Evolutionary conservation across 495 filamentous ascomycete species (phyloP).

Genomic region (Rhypophila decipiens): DNA sequence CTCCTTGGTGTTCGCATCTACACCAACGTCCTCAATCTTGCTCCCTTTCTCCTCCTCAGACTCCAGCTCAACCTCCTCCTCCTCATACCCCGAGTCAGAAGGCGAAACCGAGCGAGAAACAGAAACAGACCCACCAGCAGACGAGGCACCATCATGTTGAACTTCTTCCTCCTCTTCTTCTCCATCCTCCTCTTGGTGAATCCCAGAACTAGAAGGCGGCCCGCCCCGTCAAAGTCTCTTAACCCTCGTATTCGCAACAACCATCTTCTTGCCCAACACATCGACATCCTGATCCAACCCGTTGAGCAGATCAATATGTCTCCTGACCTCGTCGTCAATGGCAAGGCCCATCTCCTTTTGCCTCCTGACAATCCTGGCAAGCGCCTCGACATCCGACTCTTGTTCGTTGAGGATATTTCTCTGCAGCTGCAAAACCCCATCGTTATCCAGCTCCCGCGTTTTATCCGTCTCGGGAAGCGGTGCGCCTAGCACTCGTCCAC

Average conservation of each 20-base stretch:
- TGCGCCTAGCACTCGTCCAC: constrained; percentile 62
- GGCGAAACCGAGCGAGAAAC: background rate
- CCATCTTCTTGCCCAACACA: constrained; percentile 67
- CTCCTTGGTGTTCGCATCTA: background rate
- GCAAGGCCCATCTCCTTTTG: constrained; percentile 82
- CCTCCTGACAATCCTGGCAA: constrained; percentile 67
- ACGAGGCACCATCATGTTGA: background rate
- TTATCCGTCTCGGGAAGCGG: constrained; percentile 74
- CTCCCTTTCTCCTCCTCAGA: background rate
- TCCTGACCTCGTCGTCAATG: constrained; percentile 77
- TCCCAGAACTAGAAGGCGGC: constrained; percentile 6
- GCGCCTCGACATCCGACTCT: constrained; percentile 69
- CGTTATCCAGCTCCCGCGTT: constrained; percentile 86
- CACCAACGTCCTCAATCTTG: constrained; percentile 4
- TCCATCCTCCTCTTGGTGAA: background rate
- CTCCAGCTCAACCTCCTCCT: background rate
- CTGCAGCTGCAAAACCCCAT: constrained; percentile 81
- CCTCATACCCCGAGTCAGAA: background rate
- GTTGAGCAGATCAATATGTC: constrained; percentile 77
- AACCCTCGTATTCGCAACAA: constrained; percentile 75
- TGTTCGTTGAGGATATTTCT: constrained; percentile 78
- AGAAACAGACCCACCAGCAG: background rate
- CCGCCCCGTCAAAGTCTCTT: constrained; percentile 52
- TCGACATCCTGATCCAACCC: constrained; percentile 71
- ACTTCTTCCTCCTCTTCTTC: background rate